These are phyloP conservation scores for Sporothrix variecibatus DNA, from an alignment of 2,329 filamentous ascomycete genomes.

Conservation along the genomic window DNA sequence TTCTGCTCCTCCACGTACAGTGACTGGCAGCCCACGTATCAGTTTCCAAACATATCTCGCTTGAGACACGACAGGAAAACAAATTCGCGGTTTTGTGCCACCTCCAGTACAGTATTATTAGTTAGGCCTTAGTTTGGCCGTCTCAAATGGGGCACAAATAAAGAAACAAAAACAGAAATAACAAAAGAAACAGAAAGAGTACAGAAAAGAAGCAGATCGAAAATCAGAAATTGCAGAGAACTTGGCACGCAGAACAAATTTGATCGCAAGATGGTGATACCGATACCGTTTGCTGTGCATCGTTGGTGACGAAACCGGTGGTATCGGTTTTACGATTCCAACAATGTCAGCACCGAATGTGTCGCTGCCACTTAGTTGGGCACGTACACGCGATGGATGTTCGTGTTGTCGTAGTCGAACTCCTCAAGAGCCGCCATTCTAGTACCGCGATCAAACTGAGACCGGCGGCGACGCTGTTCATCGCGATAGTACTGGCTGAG, in stretches of 20 bases:
- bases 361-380: slow-evolving; percentile 17
- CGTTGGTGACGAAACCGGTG: slow-evolving; percentile 6
- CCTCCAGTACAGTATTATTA: background rate
- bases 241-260: slow-evolving; percentile 10
- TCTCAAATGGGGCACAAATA: background rate
- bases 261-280: slow-evolving; percentile 5
- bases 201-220: background rate
- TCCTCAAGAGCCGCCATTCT: slow-evolving; percentile 69
- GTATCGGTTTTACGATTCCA: slow-evolving; percentile 10
- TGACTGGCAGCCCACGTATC: background rate
- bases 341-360: slow-evolving; percentile 9
- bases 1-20: background rate
- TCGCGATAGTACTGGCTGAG: slow-evolving; percentile 72
- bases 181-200: background rate
- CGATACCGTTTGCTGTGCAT: slow-evolving; percentile 16
- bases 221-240: background rate
- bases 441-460: slow-evolving; percentile 80
- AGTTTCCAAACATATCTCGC: slow-evolving; percentile 2
- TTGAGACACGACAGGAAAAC: slow-evolving; percentile 13
- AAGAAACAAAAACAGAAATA: slow-evolving; percentile 4
- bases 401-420: slow-evolving; percentile 53
- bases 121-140: background rate
- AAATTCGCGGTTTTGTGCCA: background rate
- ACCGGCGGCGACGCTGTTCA: slow-evolving; percentile 74
- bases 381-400: slow-evolving; percentile 40